Conservation (phyloP, 2,329 filamentous ascomycete genomes). For the Phaeoacremonium minimum region DNA sequence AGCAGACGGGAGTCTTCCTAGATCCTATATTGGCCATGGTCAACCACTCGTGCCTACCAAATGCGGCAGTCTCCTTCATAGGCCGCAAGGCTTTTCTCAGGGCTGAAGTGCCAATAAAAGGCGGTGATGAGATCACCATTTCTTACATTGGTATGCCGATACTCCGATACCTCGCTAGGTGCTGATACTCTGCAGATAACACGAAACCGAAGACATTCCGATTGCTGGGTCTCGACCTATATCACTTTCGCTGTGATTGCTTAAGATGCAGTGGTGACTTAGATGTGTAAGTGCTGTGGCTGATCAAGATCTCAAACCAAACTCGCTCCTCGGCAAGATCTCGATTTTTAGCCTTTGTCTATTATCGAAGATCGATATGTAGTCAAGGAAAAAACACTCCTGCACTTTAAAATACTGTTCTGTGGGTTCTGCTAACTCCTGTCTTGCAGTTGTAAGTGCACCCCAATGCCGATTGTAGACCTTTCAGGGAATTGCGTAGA, state of each 20-base stretch:
- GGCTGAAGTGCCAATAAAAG: constrained; percentile 41
- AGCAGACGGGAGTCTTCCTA: constrained; percentile 51
- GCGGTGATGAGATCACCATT: constrained; percentile 54
- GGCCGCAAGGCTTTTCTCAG: constrained; percentile 46
- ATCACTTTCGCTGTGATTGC: constrained; percentile 50
- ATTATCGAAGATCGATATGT: too few species aligned
- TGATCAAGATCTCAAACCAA: too few species aligned
- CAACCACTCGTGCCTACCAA: constrained; percentile 60
- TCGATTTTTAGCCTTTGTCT: too few species aligned
- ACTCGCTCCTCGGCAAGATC: too few species aligned
- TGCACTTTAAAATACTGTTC: too few species aligned
- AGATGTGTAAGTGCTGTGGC: too few species aligned
- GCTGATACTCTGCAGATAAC: constrained; percentile 32
- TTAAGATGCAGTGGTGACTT: constrained; percentile 44
- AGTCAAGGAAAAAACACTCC: too few species aligned
- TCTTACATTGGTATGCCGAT: constrained; percentile 52
- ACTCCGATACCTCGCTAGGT: neutral
- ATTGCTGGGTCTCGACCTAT: constrained; percentile 36
- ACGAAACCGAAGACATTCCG: constrained; percentile 38
- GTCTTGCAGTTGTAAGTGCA: too few species aligned
- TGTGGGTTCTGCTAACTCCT: too few species aligned
- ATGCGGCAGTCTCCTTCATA: constrained; percentile 52
- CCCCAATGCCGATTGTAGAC: too few species aligned
- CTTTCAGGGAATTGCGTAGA: too few species aligned
- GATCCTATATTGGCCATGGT: constrained; percentile 53